Evolutionary conservation across 2,329 filamentous ascomycete genomes (phyloP), one percentile per base, ranked within the genome.

Genomic region (Fusarium pininemorale): DNA sequence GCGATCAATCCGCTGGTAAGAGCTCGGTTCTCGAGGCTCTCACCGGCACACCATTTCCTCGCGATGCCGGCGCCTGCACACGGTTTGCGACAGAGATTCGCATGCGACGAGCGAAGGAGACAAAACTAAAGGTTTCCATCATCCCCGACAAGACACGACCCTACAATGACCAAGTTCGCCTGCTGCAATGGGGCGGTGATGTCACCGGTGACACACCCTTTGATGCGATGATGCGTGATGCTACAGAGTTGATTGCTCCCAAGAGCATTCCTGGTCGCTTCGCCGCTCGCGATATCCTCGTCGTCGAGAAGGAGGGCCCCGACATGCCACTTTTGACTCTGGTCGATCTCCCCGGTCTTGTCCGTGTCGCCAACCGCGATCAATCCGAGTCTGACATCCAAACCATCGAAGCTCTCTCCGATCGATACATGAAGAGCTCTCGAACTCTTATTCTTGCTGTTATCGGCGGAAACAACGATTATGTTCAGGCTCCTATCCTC

Each of bases 1-100:
- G 90, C 37, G 89, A 91, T 77, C 89, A 91, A 79, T 91, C 89
- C 4, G 87, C 89, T 11, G 90, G 90, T 26, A 92, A 92, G 79
- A 90, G 87, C 73, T 91, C 89, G 9, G 88, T 90, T 3, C 85
- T 92, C 5, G 89, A 91, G 75, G 89, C 89, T n/a, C 84, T 92
- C 42, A 90, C 89, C 1, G 88, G 89, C 30, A 89, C 90, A 15
- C 86, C 87, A 0, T 92, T 92, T 51, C 90, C 90, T 1, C 83
- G 87, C 63, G 88, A 89, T 69, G 88, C 88, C 57, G 88, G 86
- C 53, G 84, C 90, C 5, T 92, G 90, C 74, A 92, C 90, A 1
- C 84, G 90, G 24, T 91, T 90, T 68, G 86, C 89, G 8, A 90
- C 89, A 32, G 88, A 91, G 76, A 86, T 91, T 63, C 82, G 88